Conservation (phyloP, 768 basidiomycete genomes). For the Rickenella mellea region DNA sequence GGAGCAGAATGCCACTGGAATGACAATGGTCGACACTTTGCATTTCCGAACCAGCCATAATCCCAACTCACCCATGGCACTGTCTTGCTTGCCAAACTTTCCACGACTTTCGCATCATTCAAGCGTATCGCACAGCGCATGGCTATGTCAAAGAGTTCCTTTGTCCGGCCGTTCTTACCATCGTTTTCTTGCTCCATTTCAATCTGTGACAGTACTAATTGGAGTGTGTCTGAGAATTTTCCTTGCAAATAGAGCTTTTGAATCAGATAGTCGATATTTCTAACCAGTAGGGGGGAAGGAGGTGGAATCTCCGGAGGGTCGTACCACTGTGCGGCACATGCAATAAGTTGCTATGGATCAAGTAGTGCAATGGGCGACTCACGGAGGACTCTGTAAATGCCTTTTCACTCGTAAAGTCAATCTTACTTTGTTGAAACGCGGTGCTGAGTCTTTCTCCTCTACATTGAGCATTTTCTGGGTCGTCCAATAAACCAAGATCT, state of each 20-base stretch:
- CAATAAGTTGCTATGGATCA: not conserved
- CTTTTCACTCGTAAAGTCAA: not conserved
- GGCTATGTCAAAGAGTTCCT: not conserved
- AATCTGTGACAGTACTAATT: not conserved
- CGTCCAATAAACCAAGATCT: not conserved
- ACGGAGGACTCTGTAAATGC: not conserved
- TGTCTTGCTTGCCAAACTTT: no score
- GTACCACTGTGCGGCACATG: not conserved
- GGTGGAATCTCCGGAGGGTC: not conserved
- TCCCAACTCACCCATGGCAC: no score
- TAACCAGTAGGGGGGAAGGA: no score
- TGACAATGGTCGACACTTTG: no score
- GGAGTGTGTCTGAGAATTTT: not conserved
- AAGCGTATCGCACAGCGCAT: not conserved
- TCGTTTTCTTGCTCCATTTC: not conserved
- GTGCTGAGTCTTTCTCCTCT: not conserved
- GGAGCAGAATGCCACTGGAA: no score
- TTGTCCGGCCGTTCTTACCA: not conserved
- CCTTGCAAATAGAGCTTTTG: not conserved
- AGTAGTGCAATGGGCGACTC: not conserved
- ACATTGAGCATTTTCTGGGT: not conserved
- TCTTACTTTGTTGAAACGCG: not conserved
- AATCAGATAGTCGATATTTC: not conserved
- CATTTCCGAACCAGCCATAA: no score
- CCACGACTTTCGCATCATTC: no score